Percentiles rank a stretch among this genome's conserved stretches.
phyloP scores from a whole-genome alignment of 805 yeast genomes.

The Hanseniaspora pseudoguilliermondii region DNA sequence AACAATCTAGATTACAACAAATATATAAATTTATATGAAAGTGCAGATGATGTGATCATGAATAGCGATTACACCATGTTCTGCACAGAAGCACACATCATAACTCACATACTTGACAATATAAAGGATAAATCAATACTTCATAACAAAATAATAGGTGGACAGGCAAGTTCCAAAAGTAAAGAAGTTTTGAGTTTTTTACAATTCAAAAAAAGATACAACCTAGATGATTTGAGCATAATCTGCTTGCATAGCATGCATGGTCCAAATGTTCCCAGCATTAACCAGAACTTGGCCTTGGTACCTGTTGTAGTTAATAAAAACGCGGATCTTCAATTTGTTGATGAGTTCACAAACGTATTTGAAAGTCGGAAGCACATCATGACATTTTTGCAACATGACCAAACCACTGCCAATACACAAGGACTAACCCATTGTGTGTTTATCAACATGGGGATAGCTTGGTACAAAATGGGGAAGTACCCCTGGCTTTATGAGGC shows the following conservation, averaged over 20 bases:
- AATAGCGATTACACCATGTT: conserved; percentile 71
- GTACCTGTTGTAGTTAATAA: conserved; percentile 31
- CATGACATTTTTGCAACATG: conserved; percentile 79
- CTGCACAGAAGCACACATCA: conserved; percentile 85
- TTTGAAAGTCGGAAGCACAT: conserved; percentile 65
- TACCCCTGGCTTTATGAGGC: conserved; percentile 67
- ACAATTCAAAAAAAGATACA: conserved; percentile 39
- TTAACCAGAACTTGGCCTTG: conserved; percentile 85
- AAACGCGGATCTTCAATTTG: conserved; percentile 43
- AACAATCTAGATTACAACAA: background rate
- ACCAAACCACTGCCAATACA: conserved; percentile 90
- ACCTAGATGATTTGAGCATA: conserved; percentile 73
- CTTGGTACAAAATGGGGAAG: conserved; percentile 72
- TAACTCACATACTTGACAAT: conserved; percentile 44
- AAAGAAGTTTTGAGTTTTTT: conserved; percentile 69
- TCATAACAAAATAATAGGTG: conserved; percentile 68
- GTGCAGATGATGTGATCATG: background rate
- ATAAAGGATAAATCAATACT: background rate
- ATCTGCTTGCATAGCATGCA: conserved; percentile 84
- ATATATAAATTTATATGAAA: background rate
- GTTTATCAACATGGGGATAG: conserved; percentile 89
- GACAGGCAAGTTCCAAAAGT: conserved; percentile 89
- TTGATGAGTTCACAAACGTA: conserved; percentile 54
- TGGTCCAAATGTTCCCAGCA: conserved; percentile 81
- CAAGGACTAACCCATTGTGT: conserved; percentile 99